These are phyloP conservation scores for Dunaliella primolecta DNA, from an alignment of 139 green algal species.

Conservation along the genomic window DNA sequence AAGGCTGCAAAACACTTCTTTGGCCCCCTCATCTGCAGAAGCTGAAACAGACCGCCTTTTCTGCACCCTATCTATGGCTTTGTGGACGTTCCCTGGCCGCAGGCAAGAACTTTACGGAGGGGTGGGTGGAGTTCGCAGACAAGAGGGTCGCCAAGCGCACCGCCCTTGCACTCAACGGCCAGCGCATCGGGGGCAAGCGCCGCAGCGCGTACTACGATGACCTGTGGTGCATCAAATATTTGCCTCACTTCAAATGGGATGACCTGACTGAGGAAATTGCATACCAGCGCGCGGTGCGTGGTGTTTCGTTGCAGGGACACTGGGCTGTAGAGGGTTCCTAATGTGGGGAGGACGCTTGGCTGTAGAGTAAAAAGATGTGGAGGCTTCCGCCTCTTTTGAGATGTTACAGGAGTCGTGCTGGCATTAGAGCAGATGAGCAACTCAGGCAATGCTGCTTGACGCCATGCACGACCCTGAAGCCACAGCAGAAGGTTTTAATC, in stretches of 20 bases:
- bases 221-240: slow-evolving; percentile 93
- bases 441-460: neutral
- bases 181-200: slow-evolving; percentile 81
- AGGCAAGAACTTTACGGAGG: slow-evolving; percentile 93
- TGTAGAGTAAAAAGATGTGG: no score
- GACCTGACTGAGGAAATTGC: slow-evolving; percentile 92
- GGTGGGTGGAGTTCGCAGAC: slow-evolving; percentile 95
- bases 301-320: neutral
- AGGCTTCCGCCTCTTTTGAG: no score
- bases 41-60: no score
- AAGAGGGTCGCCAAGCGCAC: slow-evolving; percentile 83
- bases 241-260: slow-evolving; percentile 95
- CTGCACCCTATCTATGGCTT: no score
- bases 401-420: no score
- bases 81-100: no score
- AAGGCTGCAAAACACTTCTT: no score
- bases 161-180: slow-evolving; percentile 64
- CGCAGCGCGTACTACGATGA: slow-evolving; percentile 85
- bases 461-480: no score
- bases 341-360: no score
- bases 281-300: slow-evolving; percentile 61
- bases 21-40: no score
- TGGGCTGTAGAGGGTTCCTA: neutral
- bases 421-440: no score
- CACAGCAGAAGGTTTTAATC: no score